Percentiles rank a stretch among this genome's conserved stretches.
phyloP scores from a whole-genome alignment of 805 yeast genomes.

The Metschnikowia matae region DNA sequence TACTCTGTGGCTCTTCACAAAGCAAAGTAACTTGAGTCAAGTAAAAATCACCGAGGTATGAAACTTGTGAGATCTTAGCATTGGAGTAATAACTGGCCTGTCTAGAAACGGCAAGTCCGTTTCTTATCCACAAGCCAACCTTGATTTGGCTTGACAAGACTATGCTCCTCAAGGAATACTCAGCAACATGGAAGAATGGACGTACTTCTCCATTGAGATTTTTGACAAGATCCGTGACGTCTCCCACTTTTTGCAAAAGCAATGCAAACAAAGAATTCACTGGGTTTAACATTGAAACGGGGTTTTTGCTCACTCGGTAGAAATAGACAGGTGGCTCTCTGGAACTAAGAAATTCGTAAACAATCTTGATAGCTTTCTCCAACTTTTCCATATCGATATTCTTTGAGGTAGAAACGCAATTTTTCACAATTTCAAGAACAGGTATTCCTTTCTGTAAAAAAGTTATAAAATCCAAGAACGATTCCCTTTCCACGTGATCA shows the following conservation, averaged over 20 bases:
- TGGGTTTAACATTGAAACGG: slow-evolving; percentile 57
- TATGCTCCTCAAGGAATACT: slow-evolving; percentile 54
- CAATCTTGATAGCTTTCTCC: slow-evolving; percentile 31
- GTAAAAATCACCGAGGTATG: slow-evolving; percentile 43
- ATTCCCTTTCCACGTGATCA: slow-evolving; percentile 63
- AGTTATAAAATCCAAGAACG: slow-evolving; percentile 40
- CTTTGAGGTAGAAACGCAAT: slow-evolving; percentile 28
- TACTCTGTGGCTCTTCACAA: slow-evolving; percentile 33
- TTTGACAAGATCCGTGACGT: background rate
- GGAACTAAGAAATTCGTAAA: slow-evolving; percentile 26
- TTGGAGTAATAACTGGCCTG: slow-evolving; percentile 49
- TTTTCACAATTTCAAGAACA: slow-evolving; percentile 39
- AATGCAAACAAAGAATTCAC: slow-evolving; percentile 53
- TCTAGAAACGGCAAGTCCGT: slow-evolving; percentile 53
- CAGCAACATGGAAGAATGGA: slow-evolving; percentile 45
- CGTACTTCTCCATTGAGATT: background rate
- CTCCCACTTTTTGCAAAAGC: slow-evolving; percentile 32
- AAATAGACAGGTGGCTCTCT: slow-evolving; percentile 21
- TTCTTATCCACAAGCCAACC: slow-evolving; percentile 70
- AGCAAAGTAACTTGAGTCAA: slow-evolving; percentile 43
- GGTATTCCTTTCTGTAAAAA: slow-evolving; percentile 49
- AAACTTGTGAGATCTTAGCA: slow-evolving; percentile 36
- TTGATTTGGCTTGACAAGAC: slow-evolving; percentile 60
- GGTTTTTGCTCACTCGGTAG: slow-evolving; percentile 43
- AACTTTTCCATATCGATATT: slow-evolving; percentile 35